Evolutionary conservation across 208 protist genomes (phyloP).

Genomic region (Trypanosoma theileri): DNA sequence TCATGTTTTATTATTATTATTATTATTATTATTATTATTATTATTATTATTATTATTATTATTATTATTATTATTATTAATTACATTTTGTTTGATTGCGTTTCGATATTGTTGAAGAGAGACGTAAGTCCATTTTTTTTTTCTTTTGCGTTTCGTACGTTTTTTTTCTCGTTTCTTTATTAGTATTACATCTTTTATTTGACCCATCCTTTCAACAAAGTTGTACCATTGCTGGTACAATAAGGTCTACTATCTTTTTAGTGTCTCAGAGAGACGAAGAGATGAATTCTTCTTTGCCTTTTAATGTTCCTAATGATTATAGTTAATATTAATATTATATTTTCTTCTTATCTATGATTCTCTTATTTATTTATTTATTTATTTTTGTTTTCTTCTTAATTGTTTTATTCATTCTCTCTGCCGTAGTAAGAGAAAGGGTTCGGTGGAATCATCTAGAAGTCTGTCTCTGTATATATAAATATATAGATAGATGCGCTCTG

Average conservation of each 20-base stretch:
- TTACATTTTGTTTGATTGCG: no score
- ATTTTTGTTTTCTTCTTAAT: no score
- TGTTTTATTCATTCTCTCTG: no score
- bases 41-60: conserved; percentile 6
- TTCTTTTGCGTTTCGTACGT: background rate
- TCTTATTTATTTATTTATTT: no score
- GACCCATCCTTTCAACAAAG: no score
- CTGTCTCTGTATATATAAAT: no score
- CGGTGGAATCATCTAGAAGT: no score
- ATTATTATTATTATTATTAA: conserved; percentile 2
- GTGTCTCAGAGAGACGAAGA: background rate
- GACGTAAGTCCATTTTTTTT: conserved; percentile 15
- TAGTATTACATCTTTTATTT: background rate
- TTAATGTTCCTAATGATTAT: background rate
- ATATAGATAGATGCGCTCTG: conserved; percentile 9
- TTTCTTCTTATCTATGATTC: background rate
- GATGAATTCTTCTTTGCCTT: background rate
- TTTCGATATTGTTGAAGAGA: no score
- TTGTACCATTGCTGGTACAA: no score
- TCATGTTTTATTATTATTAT: conserved; percentile 3
- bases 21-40: background rate
- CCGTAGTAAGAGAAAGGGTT: no score
- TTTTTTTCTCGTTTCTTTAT: background rate
- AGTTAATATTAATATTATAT: background rate
- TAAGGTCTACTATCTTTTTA: no score